These are phyloP conservation scores for Globisporangium okanoganense DNA, from an alignment of 352 stramenopile genomes.

Conservation along the genomic window DNA sequence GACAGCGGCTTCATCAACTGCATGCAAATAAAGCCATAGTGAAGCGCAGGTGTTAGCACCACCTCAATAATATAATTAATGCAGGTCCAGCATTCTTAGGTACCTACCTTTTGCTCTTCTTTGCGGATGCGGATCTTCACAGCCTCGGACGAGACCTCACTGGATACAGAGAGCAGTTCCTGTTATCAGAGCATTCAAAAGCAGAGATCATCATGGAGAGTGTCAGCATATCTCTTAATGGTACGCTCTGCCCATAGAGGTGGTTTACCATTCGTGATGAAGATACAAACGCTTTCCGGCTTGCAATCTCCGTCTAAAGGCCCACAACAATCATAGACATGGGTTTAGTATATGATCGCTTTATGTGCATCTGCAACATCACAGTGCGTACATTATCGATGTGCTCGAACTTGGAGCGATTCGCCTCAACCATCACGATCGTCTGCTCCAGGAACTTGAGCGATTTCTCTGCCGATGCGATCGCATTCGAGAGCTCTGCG, in stretches of 20 bases:
- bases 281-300: constrained; percentile 67
- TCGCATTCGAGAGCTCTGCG: constrained; percentile 54
- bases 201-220: neutral
- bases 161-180: constrained; percentile 54
- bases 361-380: neutral
- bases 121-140: constrained; percentile 54
- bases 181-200: constrained; percentile 18
- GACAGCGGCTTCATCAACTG: constrained; percentile 43
- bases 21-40: no score
- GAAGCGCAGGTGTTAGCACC: no score
- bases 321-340: neutral
- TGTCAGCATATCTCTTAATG: neutral
- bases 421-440: constrained; percentile 78
- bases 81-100: neutral
- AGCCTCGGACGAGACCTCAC: constrained; percentile 52
- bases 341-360: neutral
- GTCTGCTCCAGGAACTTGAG: constrained; percentile 81
- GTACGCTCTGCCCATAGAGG: neutral
- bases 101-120: constrained; percentile 58
- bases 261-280: constrained; percentile 33
- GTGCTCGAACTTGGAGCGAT: constrained; percentile 77
- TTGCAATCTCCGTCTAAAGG: constrained; percentile 46
- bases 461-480: constrained; percentile 64
- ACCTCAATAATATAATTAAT: no score
- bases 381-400: constrained; percentile 41